These are phyloP conservation scores for Geotrichum phurueaensis DNA, from an alignment of 1,139 yeast species.

Conservation along the genomic window DNA sequence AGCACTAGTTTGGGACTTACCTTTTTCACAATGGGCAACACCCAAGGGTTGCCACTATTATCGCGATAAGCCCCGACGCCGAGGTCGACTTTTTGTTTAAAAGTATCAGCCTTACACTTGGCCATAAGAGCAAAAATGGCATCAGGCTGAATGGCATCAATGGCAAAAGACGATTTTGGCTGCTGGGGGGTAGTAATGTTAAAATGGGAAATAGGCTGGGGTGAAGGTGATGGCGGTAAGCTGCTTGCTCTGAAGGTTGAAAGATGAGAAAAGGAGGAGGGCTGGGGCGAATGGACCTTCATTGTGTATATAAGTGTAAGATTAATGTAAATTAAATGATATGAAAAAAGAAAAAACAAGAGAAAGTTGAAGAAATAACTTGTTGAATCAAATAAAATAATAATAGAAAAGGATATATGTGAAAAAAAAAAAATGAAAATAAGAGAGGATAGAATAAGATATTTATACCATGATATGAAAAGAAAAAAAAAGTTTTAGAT, in stretches of 20 bases:
- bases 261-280: background rate
- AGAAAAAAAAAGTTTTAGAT: background rate
- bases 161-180: slow-evolving; percentile 16
- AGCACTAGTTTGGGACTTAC: slow-evolving; percentile 31
- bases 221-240: background rate
- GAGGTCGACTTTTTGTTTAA: slow-evolving; percentile 60
- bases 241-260: background rate
- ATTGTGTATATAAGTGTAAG: background rate
- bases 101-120: slow-evolving; percentile 53
- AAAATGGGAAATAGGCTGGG: background rate
- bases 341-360: no score
- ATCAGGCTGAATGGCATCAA: slow-evolving; percentile 37
- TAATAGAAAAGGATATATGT: no score
- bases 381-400: background rate
- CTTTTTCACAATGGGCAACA: slow-evolving; percentile 70
- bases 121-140: slow-evolving; percentile 72
- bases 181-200: background rate
- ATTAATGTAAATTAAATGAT: background rate
- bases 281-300: slow-evolving; percentile 8
- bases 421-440: background rate
- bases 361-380: background rate
- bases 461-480: background rate
- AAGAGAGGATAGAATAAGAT: background rate
- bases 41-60: slow-evolving; percentile 76
- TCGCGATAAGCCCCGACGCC: slow-evolving; percentile 95